Base-by-base conservation (phyloP, 169 alveolate genomes). In the Theileria orientalis region DNA sequence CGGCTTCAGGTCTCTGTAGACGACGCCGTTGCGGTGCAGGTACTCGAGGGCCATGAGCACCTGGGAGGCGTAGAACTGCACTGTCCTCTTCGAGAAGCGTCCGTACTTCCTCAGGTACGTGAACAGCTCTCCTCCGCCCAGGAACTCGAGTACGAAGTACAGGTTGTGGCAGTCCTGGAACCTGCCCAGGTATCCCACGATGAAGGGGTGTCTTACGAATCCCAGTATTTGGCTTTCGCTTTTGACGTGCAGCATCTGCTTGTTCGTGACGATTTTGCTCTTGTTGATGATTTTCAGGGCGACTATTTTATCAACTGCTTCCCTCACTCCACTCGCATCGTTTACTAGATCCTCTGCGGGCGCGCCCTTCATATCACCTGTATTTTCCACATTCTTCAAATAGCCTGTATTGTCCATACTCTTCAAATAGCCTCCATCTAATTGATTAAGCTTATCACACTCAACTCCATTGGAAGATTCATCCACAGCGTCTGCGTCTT, bases 1-100 rank as follows among this genome's bases (percentile, higher is more conserved):
- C 7, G 95, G 95, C 74, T 92, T 92, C 87, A 90, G 70, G 63
- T 88, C 96, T 37, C 95, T 86, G 80, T 90, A 91, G 35, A 92
- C 90, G 56, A 91, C 83, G 46, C 80, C 71, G 66, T 87, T 79
- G 49, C 78, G 59, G 84, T 91, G 95, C 49, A 92, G 77, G 51
- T 83, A 92, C 56, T 88, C 92, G 56, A 90, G 76, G 27, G 94
- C 95, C 33, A 86, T 54, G n/a, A 91, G 78, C 25, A 90, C 84
- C 79, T 91, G 92, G 1, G 94, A 84, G 9, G 84, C 29, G 71
- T 85, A 91, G 51, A 92, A 91, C 33, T 82, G 80, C 0, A 94
- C 85, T 35, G 46, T 64, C 42, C 69, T 75, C 52, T 73, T 68
- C 19, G 85, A 67, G 30, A 83, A 73, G 27, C 73, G 69, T 52